Evolutionary conservation across 1,139 yeast species (phyloP), one percentile per base, ranked within the genome.

Genomic region (Suhomyces yuchorum): DNA sequence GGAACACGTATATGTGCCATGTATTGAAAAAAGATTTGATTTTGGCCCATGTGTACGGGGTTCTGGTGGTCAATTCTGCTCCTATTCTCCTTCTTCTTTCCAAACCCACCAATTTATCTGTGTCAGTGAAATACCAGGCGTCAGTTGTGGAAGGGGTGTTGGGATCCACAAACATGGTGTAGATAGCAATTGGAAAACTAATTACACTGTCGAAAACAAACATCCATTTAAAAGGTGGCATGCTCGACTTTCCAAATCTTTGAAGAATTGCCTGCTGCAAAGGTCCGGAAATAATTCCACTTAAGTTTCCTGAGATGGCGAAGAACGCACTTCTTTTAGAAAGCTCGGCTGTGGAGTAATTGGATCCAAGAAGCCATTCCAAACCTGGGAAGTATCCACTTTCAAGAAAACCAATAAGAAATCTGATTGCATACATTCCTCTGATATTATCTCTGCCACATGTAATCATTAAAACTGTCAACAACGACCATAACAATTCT

Each of bases 351-450:
- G 54, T 53, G 38, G 51, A 47, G 40, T 55, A 56, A 45, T 56
- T 56, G n/a, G 59, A 56, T 2, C 59, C 59, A 18, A 56, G 51
- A 12, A 56, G 46, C 56, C 58, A 56, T 39, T 56, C 59, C 50
- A 81, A 66, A 20, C 81, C 81, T 1, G 87, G 87, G 61, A 81
- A 82, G 52, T 79, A 79, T 0, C 85, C 85, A 19, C 82, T 62
- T 59, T 83, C 89, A 2, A 77, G 68, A 7, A 81, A 63, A 0
- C 88, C 90, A 44, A 83, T 61, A 34, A 84, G 65, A 57, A 83
- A 84, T 43, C 89, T 65, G 23, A 82, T 51, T 0, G 82, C 87
- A 61, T 79, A 81, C 55, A 84, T 56, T 5, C 80, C 78, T 1
- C 68, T 56, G 8, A 81, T 63, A 30, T 57, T 60, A 26, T 62